These are phyloP conservation scores for Pezicula radicicola DNA, from an alignment of 2,329 filamentous ascomycete species.

Conservation along the genomic window DNA sequence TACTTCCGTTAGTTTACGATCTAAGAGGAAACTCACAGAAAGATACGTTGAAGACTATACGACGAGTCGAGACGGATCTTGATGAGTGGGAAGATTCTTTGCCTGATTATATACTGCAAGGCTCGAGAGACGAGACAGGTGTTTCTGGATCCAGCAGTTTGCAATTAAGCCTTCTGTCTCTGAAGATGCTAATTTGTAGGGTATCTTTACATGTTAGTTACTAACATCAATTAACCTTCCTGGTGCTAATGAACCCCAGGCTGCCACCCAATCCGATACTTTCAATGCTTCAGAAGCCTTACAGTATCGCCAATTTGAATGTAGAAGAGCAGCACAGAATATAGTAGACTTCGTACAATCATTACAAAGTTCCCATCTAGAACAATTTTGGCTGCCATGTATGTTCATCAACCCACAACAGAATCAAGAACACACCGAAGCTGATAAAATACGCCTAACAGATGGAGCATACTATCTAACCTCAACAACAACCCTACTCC, in stretches of 20 bases:
- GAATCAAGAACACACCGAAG: background rate
- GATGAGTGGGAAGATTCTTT: slow-evolving; percentile 18
- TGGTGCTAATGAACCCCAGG: background rate
- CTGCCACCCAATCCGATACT: slow-evolving; percentile 4
- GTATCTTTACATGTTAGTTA: slow-evolving; percentile 14
- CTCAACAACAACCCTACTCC: slow-evolving; percentile 18
- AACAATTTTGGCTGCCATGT: slow-evolving; percentile 29
- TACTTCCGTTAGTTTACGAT: slow-evolving; percentile 16
- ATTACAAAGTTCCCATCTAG: slow-evolving; percentile 17
- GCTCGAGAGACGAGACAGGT: background rate
- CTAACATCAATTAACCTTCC: background rate
- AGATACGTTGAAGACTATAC: slow-evolving; percentile 8
- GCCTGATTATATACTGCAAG: slow-evolving; percentile 1
- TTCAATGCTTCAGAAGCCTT: slow-evolving; percentile 4
- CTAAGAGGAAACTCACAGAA: background rate
- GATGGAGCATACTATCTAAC: slow-evolving; percentile 28
- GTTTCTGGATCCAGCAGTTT: slow-evolving; percentile 15
- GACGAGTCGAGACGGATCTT: slow-evolving; percentile 11
- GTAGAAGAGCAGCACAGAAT: slow-evolving; percentile 20
- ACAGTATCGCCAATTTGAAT: slow-evolving; percentile 14
- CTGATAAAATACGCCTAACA: background rate
- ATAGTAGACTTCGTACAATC: slow-evolving; percentile 21
- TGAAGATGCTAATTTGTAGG: slow-evolving; percentile 16
- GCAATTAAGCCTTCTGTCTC: slow-evolving; percentile 8
- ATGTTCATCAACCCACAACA: slow-evolving; percentile 3